Conservation (phyloP, 306 rosid species). For the Acacia confusa region DNA sequence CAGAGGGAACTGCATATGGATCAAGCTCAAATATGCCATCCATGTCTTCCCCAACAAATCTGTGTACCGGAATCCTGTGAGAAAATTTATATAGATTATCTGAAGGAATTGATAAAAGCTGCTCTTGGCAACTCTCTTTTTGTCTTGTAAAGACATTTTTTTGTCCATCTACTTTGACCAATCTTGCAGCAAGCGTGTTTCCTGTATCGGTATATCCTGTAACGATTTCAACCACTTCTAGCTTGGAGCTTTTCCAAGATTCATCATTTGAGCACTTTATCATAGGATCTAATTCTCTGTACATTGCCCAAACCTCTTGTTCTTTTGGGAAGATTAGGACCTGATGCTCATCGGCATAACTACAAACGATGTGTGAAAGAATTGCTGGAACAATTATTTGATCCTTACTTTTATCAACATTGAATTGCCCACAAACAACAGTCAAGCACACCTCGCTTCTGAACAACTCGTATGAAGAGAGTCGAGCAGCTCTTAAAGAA, state of each 20-base stretch:
- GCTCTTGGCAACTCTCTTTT: neutral
- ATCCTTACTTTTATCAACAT: neutral
- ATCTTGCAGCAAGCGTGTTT: slow-evolving; percentile 1
- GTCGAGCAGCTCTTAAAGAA: neutral
- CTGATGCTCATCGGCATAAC: neutral
- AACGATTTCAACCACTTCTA: slow-evolving; percentile 4
- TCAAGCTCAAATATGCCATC: slow-evolving; percentile 12
- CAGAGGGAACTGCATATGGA: slow-evolving; percentile 10
- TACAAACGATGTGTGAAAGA: neutral
- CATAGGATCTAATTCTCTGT: neutral
- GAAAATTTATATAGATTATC: neutral
- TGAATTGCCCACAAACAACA: slow-evolving; percentile 11
- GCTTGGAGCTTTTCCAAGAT: neutral
- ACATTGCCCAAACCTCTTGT: slow-evolving; percentile 15
- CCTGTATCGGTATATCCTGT: neutral
- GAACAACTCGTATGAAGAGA: neutral
- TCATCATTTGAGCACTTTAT: neutral
- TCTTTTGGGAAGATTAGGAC: neutral
- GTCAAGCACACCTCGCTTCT: neutral
- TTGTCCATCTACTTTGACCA: neutral
- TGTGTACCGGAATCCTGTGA: slow-evolving; percentile 1
- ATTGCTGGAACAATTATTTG: neutral
- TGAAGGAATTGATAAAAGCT: neutral
- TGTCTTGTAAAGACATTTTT: slow-evolving; percentile 2
- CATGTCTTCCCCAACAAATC: neutral